These are phyloP conservation scores for Trematosphaeria pertusa DNA, from an alignment of 2,329 filamentous ascomycete genomes.

Conservation along the genomic window DNA sequence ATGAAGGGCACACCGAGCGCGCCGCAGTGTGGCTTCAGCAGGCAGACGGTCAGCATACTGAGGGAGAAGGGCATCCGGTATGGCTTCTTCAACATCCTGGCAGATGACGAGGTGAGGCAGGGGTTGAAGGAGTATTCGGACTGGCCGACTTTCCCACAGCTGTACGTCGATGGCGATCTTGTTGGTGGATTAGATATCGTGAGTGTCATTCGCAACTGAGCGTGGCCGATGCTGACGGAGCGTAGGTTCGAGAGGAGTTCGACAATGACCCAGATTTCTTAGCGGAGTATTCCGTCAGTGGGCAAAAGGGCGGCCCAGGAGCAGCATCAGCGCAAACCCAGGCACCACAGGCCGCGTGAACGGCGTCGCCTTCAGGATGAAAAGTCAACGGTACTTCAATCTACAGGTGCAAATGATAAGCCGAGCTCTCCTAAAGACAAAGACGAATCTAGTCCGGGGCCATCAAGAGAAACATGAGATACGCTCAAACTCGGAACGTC, in stretches of 20 bases:
- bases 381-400: no score
- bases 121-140: conserved; percentile 97
- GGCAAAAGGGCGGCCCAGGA: conserved; percentile 16
- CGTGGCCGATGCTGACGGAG: conserved; percentile 27
- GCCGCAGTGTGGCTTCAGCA: conserved; percentile 91
- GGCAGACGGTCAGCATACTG: conserved; percentile 85
- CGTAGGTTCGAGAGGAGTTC: conserved; percentile 90
- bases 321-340: conserved; percentile 13
- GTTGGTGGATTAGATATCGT: conserved; percentile 96
- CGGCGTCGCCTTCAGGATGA: no score
- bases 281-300: conserved; percentile 67
- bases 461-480: no score
- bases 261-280: conserved; percentile 84
- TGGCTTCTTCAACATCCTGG: conserved; percentile 98
- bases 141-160: conserved; percentile 96
- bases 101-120: conserved; percentile 95
- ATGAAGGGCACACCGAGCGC: conserved; percentile 94
- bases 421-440: no score
- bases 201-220: conserved; percentile 51
- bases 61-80: conserved; percentile 93
- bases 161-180: conserved; percentile 90
- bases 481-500: no score
- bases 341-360: conserved; percentile 10
- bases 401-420: no score
- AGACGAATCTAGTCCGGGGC: no score